A percentile compares a stretch with the other conserved stretches of the same genome.
phyloP scores from a whole-genome alignment of 495 filamentous ascomycete genomes.

The Hypoxylon fragiforme region DNA sequence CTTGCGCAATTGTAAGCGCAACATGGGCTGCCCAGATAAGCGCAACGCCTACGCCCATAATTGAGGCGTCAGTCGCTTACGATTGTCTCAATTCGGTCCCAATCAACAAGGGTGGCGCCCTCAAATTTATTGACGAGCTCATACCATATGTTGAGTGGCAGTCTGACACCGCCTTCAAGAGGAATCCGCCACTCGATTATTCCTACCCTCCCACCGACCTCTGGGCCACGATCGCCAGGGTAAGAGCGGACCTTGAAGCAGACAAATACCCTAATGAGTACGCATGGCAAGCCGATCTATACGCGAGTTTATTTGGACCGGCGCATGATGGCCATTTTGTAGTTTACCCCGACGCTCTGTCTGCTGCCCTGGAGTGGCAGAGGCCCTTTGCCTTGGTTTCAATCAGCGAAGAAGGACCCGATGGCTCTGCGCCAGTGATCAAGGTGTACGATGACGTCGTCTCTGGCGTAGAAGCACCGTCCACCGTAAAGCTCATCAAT shows the following conservation, averaged over 20 bases:
- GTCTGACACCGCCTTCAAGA: conserved; percentile 44
- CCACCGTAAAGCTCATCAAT: conserved; percentile 44
- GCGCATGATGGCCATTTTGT: conserved; percentile 53
- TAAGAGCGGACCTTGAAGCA: conserved; percentile 40
- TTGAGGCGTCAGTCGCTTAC: conserved; percentile 46
- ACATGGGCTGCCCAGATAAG: conserved; percentile 43
- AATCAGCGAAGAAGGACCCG: conserved; percentile 43
- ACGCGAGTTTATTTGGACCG: conserved; percentile 39
- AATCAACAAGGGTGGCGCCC: conserved; percentile 43
- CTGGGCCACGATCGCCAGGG: conserved; percentile 42
- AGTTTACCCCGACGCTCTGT: conserved; percentile 46
- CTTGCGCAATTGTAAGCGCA: conserved; percentile 49
- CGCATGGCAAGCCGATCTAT: conserved; percentile 45
- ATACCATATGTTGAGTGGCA: conserved; percentile 52
- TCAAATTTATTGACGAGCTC: conserved; percentile 46
- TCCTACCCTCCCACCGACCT: conserved; percentile 51
- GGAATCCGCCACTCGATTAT: conserved; percentile 48
- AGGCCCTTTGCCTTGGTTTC: conserved; percentile 42
- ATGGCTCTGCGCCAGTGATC: conserved; percentile 41
- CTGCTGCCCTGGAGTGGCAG: conserved; percentile 41
- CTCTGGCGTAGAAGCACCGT: conserved; percentile 27
- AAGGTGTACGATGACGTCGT: conserved; percentile 42
- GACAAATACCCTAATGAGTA: conserved; percentile 50
- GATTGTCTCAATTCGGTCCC: conserved; percentile 53
- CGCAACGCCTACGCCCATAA: conserved; percentile 36